Base-by-base conservation (phyloP, 116 monocot species). In the Cymodocea nodosa region DNA sequence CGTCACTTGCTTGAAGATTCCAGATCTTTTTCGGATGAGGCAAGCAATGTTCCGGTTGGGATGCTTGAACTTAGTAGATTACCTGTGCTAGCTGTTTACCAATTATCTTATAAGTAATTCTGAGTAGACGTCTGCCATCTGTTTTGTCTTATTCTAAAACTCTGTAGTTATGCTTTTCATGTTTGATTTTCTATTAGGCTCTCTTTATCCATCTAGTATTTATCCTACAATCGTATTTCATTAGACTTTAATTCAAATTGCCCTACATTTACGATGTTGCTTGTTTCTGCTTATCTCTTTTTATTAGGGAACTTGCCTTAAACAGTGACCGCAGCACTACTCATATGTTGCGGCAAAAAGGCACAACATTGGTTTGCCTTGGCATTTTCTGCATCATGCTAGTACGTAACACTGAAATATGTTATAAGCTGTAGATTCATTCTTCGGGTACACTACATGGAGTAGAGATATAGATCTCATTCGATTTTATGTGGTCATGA, bases 51-150 rank as follows among this genome's bases (percentile, higher is more conserved):
- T 65, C 70, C 39, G 83, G 83, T 86, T 90, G 83, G 81, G 83
- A 74, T 83, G 75, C 83, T 85, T 76, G 74, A 77, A 75, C 80
- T 63, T 68, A 66, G 63, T 77, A 87, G 57, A 52, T 68, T 70
- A 59, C 39, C 34, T 62, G 66, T 36, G 56, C 67, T 71, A 69
- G 58, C 59, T 78, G 50, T 35, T 66, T 80, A 25, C 53, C 36
- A 74, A 61, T 55, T 66, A 70, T 70, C 70, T 72, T 79, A 23
- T 17, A 16, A 67, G 68, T 73, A 75, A 18, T 65, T 60, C 19
- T 63, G 66, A 71, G 73, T 70, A 69, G 40, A 51, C 52, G 37
- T 51, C 58, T 75, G 17, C 16, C 66, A 53, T 62, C 44, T 44
- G 11, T 62, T 36, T 11, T 62, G 18, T 16, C 9, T 62, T 62